A percentile compares a stretch with the other conserved stretches of the same genome.
Evolutionary conservation across 2,329 filamentous ascomycete species (phyloP).

Genomic region (Fusarium burgessii): DNA sequence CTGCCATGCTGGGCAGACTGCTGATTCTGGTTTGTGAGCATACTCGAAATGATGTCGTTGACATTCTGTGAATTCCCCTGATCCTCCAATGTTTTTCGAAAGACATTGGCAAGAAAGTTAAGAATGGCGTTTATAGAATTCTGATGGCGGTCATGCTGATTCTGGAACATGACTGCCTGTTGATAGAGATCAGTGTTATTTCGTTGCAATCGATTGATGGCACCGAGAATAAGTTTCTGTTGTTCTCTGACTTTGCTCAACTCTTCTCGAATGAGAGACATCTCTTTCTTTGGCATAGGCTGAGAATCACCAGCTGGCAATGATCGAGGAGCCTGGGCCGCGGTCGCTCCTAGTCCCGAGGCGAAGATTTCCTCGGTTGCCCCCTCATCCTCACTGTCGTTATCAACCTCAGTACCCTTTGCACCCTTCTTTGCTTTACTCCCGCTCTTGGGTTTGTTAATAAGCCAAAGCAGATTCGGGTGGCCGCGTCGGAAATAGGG

Average conservation of each 20-base stretch:
- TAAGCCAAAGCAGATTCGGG: constrained; percentile 93
- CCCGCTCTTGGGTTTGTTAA: constrained; percentile 91
- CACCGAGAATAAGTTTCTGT: constrained; percentile 85
- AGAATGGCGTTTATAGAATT: constrained; percentile 99
- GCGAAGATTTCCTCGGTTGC: constrained; percentile 55
- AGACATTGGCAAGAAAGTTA: constrained; percentile 96
- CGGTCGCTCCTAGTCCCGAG: constrained; percentile 38
- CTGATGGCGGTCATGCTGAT: constrained; percentile 94
- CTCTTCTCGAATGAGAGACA: constrained; percentile 82
- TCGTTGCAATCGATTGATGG: constrained; percentile 82
- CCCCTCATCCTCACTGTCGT: constrained; percentile 73
- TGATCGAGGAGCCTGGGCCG: constrained; percentile 46
- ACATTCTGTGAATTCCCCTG: constrained; percentile 81
- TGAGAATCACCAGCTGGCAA: constrained; percentile 60
- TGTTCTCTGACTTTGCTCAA: constrained; percentile 85
- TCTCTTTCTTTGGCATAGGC: constrained; percentile 75
- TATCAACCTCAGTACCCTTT: constrained; percentile 76
- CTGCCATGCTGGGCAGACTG: constrained; percentile 63
- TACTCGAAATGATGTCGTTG: constrained; percentile 83
- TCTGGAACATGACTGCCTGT: constrained; percentile 89
- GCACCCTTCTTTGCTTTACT: constrained; percentile 67
- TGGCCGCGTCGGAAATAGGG: constrained; percentile 95
- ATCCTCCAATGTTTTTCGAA: constrained; percentile 91
- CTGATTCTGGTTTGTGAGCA: constrained; percentile 70
- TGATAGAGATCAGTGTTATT: constrained; percentile 91